Percentiles rank a stretch among this genome's conserved stretches.
Evolutionary conservation across 2,329 filamentous ascomycete species (phyloP).

Genomic region (Talaromyces verruculosus): DNA sequence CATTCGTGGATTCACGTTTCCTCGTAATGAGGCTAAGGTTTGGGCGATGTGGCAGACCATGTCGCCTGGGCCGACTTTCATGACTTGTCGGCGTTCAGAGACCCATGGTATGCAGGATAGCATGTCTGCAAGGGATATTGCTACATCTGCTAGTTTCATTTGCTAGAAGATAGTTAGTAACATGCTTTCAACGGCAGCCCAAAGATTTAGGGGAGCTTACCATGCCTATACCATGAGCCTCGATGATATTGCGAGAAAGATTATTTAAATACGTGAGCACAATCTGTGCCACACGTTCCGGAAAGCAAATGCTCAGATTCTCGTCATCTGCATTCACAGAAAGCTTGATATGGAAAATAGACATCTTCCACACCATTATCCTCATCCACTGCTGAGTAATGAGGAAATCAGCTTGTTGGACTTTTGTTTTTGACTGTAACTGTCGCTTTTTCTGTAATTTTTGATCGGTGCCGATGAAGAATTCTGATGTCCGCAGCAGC

Average conservation of each 20-base stretch:
- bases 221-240: constrained; percentile 22
- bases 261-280: constrained; percentile 19
- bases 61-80: constrained; percentile 19
- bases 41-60: constrained; percentile 19
- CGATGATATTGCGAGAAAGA: constrained; percentile 21
- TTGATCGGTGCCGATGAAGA: constrained; percentile 15
- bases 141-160: constrained; percentile 22
- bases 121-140: constrained; percentile 21
- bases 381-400: constrained; percentile 22
- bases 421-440: constrained; percentile 17
- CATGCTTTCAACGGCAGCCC: too few relatives aligned
- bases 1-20: constrained; percentile 21
- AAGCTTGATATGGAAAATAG: constrained; percentile 21
- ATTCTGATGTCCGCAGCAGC: constrained; percentile 13
- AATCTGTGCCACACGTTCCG: constrained; percentile 16
- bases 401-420: constrained; percentile 21
- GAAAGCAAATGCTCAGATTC: constrained; percentile 20
- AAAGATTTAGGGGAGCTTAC: neutral
- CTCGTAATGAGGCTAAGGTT: constrained; percentile 18
- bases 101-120: constrained; percentile 20
- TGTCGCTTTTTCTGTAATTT: constrained; percentile 16
- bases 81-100: constrained; percentile 16
- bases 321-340: constrained; percentile 20
- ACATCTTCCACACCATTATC: constrained; percentile 21
- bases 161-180: neutral